phyloP scores from a whole-genome alignment of 2,329 filamentous ascomycete species.

The Trichoderma atroviride region DNA sequence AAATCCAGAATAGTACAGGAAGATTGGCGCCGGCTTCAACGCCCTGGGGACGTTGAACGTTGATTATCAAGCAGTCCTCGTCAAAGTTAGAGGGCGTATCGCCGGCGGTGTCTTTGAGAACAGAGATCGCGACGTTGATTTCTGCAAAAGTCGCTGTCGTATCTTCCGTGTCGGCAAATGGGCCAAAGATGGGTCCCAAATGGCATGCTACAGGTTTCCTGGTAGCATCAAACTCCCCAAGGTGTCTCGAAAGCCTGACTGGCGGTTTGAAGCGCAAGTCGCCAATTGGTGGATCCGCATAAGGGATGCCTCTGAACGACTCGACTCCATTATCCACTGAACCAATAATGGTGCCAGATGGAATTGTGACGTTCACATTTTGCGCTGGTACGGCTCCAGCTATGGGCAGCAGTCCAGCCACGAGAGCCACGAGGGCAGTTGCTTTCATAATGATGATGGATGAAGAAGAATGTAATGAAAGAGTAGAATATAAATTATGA shows the following conservation, averaged over 20 bases:
- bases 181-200: neutral
- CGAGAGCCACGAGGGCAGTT: neutral
- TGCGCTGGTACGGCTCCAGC: neutral
- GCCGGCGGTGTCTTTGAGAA: neutral
- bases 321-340: slow-evolving; percentile 50
- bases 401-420: neutral
- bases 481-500: neutral
- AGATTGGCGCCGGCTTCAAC: slow-evolving; percentile 57
- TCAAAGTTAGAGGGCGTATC: neutral
- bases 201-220: slow-evolving; percentile 60
- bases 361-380: slow-evolving; percentile 18
- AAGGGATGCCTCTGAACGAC: slow-evolving; percentile 71
- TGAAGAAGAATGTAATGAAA: neutral
- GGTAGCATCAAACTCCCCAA: slow-evolving; percentile 63
- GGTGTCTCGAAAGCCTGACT: slow-evolving; percentile 50
- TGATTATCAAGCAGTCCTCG: slow-evolving; percentile 67
- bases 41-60: slow-evolving; percentile 60
- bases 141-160: neutral
- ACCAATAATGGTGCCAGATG: slow-evolving; percentile 9
- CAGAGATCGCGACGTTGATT: neutral
- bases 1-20: slow-evolving; percentile 73
- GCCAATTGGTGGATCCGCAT: slow-evolving; percentile 56
- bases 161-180: neutral
- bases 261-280: slow-evolving; percentile 67
- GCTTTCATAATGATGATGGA: neutral